These are phyloP conservation scores for Aristolochia fimbriata DNA, from an alignment of 164 flowering plant genomes.

Conservation along the genomic window DNA sequence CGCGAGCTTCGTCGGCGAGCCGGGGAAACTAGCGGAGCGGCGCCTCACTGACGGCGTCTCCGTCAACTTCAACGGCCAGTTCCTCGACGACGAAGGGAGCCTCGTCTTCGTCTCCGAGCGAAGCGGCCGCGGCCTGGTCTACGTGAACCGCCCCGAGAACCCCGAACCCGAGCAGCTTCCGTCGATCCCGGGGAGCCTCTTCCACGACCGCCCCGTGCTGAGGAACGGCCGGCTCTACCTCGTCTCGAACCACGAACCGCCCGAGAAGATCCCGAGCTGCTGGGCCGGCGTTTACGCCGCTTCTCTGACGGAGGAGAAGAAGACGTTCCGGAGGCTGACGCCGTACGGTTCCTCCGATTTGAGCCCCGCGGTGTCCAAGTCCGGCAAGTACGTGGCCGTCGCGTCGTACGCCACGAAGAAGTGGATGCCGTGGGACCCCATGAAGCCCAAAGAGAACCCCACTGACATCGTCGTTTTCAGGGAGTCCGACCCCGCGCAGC, in stretches of 20 bases:
- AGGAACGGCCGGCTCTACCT: slow-evolving; percentile 36
- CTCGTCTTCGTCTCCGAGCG: slow-evolving; percentile 62
- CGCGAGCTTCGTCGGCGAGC: neutral
- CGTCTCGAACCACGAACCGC: slow-evolving; percentile 65
- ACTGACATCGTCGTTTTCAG: slow-evolving; percentile 64
- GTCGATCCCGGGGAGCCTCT: slow-evolving; percentile 27
- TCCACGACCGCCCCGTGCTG: slow-evolving; percentile 65
- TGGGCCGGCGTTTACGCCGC: slow-evolving; percentile 63
- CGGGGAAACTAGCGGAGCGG: slow-evolving; percentile 16
- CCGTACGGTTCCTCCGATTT: slow-evolving; percentile 56
- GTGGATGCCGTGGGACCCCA: slow-evolving; percentile 49
- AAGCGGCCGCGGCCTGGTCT: slow-evolving; percentile 41
- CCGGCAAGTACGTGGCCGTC: slow-evolving; percentile 60
- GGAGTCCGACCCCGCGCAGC: slow-evolving; percentile 33
- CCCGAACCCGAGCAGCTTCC: slow-evolving; percentile 25
- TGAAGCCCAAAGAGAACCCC: slow-evolving; percentile 61
- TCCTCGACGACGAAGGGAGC: slow-evolving; percentile 32
- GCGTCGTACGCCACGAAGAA: slow-evolving; percentile 45
- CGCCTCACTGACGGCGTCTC: slow-evolving; percentile 66
- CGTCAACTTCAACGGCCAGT: slow-evolving; percentile 72
- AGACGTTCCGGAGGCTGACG: slow-evolving; percentile 29
- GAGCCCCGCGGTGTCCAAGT: slow-evolving; percentile 60
- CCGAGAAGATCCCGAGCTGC: slow-evolving; percentile 37
- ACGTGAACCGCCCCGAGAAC: slow-evolving; percentile 15
- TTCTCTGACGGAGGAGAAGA: slow-evolving; percentile 1